Evolutionary conservation across 305 asterid genomes (phyloP).

Genomic region (Solanum aculeatissimum): DNA sequence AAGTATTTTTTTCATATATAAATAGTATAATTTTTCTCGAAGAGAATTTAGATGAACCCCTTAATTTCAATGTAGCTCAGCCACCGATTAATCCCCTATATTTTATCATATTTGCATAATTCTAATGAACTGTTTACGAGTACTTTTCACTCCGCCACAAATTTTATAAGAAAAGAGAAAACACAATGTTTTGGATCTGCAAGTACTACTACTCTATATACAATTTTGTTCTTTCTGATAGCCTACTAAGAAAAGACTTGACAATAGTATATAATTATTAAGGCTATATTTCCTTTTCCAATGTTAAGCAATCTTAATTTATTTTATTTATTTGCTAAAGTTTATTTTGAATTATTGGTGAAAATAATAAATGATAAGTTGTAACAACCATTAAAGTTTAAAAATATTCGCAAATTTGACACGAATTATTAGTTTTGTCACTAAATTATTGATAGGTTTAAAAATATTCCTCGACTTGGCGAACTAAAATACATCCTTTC

Average conservation of each 20-base stretch:
- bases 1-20: too few relatives aligned
- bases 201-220: neutral
- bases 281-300: neutral
- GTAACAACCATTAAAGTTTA: neutral
- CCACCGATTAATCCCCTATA: too few relatives aligned
- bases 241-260: conserved; percentile 22
- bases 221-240: conserved; percentile 26
- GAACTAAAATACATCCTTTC: too few relatives aligned
- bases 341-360: neutral
- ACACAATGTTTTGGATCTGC: neutral
- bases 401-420: too few relatives aligned
- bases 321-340: neutral
- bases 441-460: too few relatives aligned
- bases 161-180: neutral
- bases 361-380: neutral
- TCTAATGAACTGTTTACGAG: too few relatives aligned
- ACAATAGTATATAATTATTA: conserved; percentile 3
- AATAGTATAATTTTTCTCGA: too few relatives aligned
- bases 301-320: neutral
- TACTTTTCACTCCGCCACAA: neutral
- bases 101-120: too few relatives aligned
- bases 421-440: too few relatives aligned
- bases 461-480: too few relatives aligned
- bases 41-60: too few relatives aligned
- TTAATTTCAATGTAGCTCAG: too few relatives aligned